phyloP scores from a whole-genome alignment of 2,329 filamentous ascomycete species.

The Xylariaceae sp. region DNA sequence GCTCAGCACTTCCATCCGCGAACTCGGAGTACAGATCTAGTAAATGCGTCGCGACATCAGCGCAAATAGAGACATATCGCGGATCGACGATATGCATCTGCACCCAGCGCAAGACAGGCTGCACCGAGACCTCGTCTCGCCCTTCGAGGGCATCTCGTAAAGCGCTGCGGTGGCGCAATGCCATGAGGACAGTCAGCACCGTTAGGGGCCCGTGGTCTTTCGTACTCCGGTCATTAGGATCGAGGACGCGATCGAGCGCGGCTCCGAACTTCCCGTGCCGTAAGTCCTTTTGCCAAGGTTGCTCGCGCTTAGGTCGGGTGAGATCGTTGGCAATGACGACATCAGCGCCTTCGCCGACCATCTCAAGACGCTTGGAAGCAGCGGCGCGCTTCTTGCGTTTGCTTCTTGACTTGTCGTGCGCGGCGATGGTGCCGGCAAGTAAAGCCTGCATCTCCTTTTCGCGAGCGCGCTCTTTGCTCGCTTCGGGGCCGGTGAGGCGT shows the following conservation, averaged over 20 bases:
- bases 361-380: constrained; percentile 61
- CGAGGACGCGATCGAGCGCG: constrained; percentile 76
- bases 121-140: constrained; percentile 75
- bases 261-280: constrained; percentile 71
- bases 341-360: constrained; percentile 78
- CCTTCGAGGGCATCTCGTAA: constrained; percentile 74
- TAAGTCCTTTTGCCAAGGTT: constrained; percentile 76
- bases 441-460: constrained; percentile 83
- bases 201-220: constrained; percentile 56
- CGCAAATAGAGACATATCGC: constrained; percentile 73
- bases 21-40: constrained; percentile 85
- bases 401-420: constrained; percentile 67
- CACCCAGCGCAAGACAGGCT: constrained; percentile 81
- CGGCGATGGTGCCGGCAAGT: constrained; percentile 70
- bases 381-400: constrained; percentile 60
- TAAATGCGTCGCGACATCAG: constrained; percentile 77
- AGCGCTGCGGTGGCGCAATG: constrained; percentile 82
- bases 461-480: constrained; percentile 68
- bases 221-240: constrained; percentile 40
- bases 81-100: constrained; percentile 78
- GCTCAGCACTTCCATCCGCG: constrained; percentile 66
- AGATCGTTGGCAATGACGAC: constrained; percentile 79
- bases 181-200: constrained; percentile 73
- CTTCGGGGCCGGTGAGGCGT: constrained; percentile 78
- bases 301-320: constrained; percentile 43